Evolutionary conservation across 2,329 filamentous ascomycete species (phyloP), one percentile per base, ranked within the genome.

Genomic region (Aaosphaeria pasadenensis): DNA sequence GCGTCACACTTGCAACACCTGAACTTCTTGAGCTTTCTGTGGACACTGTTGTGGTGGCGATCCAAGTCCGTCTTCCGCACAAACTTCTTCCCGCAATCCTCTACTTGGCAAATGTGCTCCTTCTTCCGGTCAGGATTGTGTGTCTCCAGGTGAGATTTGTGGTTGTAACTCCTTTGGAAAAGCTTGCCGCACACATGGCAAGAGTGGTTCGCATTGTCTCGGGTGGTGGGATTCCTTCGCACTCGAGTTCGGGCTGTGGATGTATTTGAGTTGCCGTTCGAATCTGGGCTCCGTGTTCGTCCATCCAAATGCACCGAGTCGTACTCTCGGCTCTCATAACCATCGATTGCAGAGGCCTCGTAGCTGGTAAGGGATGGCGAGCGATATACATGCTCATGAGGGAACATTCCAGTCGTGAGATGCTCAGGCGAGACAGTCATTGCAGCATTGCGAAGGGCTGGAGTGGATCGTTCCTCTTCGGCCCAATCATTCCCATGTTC

Each of bases 81-180:
- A 69, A 95, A 95, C 44, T 82, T 82, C 72, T 87, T 89, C 56
- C 73, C 78, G 71, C 91, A 96, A 45, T 78, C 80, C 2, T 77
- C 69, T 30, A 83, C 73, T 1, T 74, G 74, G 69, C 91, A 95
- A 1, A 78, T 77, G 60, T 89, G 87, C 0, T 85, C 84, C 59
- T 88, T 88, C 59, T 83, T 82, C 48, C 87, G 79, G 50, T 82
- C 79, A 11, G 88, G 84, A 62, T 94, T 84, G 63, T 96, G 91
- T 1, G 85, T 91, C 62, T 91, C 86, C 78, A 91, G 80, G 67
- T 95, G 91, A 30, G 89, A 87, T 62, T 88, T 91, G 73, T 86
- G 89, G 71, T 95, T 95, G 74, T 92, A 95, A 60, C 83, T 86
- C 52, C 91, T 79, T 55, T 88, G 89, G 66, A 95, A 95, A 11